Evolutionary conservation across 1,284 basidiomycete genomes (phyloP).

Genomic region (Ustilago shanxiensis): DNA sequence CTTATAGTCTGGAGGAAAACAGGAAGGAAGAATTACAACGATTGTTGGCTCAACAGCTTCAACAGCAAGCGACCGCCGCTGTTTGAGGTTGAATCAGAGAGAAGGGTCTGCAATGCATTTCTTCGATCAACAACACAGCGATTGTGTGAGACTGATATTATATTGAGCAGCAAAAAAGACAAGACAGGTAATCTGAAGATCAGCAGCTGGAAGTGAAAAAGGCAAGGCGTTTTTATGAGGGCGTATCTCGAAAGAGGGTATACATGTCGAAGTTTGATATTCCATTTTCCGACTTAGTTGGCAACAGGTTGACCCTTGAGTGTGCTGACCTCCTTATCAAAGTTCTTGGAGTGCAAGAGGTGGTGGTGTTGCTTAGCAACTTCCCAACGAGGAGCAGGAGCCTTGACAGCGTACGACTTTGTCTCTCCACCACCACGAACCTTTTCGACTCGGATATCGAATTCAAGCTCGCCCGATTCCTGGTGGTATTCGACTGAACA

Average conservation of each 20-base stretch:
- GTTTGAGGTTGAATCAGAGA: not conserved
- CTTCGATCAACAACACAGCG: not conserved
- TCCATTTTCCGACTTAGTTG: not conserved
- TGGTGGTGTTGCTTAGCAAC: slow-evolving; percentile 46
- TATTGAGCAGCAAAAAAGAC: slow-evolving; percentile 2
- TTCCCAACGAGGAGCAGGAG: slow-evolving; percentile 58
- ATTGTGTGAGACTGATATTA: not conserved
- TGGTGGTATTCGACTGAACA: slow-evolving; percentile 79
- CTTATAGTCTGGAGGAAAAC: slow-evolving; percentile 47
- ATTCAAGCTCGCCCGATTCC: slow-evolving; percentile 79
- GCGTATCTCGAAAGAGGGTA: slow-evolving; percentile 12
- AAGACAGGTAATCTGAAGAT: too few relatives aligned
- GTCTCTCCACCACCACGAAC: slow-evolving; percentile 58
- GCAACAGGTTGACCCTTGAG: slow-evolving; percentile 14
- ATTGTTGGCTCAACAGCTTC: slow-evolving; percentile 21
- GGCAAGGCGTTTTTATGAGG: not conserved
- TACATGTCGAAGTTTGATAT: not conserved
- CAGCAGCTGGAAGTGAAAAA: not conserved
- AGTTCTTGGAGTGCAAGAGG: slow-evolving; percentile 38
- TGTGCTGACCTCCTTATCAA: slow-evolving; percentile 34
- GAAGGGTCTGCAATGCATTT: not conserved
- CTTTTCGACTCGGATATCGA: slow-evolving; percentile 85
- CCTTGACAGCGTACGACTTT: slow-evolving; percentile 61
- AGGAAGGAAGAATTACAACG: slow-evolving; percentile 37
- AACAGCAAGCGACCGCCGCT: not conserved